Conservation (phyloP, 73 alveolate genomes). For the Paramecium primaurelia region DNA sequence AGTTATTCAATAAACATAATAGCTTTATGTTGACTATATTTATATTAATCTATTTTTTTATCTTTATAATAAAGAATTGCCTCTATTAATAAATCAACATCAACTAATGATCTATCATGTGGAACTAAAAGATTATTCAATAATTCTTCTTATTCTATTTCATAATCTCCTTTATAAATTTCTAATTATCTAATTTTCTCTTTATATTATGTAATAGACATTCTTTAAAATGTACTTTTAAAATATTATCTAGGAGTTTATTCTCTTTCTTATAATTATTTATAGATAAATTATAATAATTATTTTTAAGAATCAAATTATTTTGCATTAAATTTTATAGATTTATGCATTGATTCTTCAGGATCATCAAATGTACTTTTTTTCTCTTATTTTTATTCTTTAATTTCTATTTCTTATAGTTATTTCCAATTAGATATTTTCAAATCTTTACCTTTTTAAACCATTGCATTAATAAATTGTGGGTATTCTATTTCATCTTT, state of each 20-base stretch:
- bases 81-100: neutral
- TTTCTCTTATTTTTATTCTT: neutral
- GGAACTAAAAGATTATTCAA: neutral
- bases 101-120: neutral
- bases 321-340: neutral
- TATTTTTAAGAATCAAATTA: neutral
- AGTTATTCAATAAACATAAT: neutral
- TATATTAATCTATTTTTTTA: neutral
- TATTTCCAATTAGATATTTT: neutral
- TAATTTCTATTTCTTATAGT: neutral
- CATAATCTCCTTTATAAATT: neutral
- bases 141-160: neutral
- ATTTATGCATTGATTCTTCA: neutral
- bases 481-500: conserved; percentile 46
- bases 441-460: neutral
- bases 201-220: neutral
- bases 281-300: neutral
- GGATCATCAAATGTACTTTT: conserved; percentile 20
- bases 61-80: neutral
- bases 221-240: neutral
- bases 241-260: neutral
- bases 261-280: neutral
- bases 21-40: neutral
- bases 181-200: neutral
- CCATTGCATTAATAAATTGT: neutral